These are phyloP conservation scores for Aspergillus niger DNA, from an alignment of 2,329 filamentous ascomycete species.

Conservation along the genomic window DNA sequence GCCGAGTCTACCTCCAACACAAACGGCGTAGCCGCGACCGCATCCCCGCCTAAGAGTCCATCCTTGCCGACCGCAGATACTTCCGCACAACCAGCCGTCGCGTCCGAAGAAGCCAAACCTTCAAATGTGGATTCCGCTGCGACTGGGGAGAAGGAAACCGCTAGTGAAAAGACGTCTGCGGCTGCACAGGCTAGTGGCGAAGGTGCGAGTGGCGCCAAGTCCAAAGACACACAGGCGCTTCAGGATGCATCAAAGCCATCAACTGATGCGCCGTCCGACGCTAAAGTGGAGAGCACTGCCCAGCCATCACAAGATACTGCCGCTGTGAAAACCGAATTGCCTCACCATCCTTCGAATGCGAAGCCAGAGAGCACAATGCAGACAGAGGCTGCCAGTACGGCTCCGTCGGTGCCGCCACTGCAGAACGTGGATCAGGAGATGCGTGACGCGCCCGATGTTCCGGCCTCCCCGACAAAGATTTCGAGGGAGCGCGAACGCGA, in stretches of 20 bases:
- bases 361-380: constrained; percentile 20
- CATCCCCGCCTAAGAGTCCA: constrained; percentile 36
- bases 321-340: constrained; percentile 36
- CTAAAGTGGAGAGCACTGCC: constrained; percentile 21
- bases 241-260: constrained; percentile 15
- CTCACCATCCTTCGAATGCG: constrained; percentile 34
- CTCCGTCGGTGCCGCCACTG: constrained; percentile 22
- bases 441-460: constrained; percentile 58
- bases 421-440: constrained; percentile 51
- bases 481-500: constrained; percentile 80
- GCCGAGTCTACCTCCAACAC: constrained; percentile 23
- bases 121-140: constrained; percentile 14
- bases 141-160: constrained; percentile 13
- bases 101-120: constrained; percentile 16
- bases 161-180: constrained; percentile 2
- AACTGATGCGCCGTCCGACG: constrained; percentile 14
- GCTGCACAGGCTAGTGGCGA: constrained; percentile 5
- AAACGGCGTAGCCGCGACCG: constrained; percentile 33
- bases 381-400: constrained; percentile 22
- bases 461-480: constrained; percentile 58
- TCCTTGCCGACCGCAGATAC: constrained; percentile 17
- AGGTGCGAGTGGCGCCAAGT: neutral
- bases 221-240: constrained; percentile 11
- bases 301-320: constrained; percentile 25
- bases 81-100: constrained; percentile 5